Base-by-base conservation (phyloP, 1,284 basidiomycete genomes). In the Moniliophthora roreri region DNA sequence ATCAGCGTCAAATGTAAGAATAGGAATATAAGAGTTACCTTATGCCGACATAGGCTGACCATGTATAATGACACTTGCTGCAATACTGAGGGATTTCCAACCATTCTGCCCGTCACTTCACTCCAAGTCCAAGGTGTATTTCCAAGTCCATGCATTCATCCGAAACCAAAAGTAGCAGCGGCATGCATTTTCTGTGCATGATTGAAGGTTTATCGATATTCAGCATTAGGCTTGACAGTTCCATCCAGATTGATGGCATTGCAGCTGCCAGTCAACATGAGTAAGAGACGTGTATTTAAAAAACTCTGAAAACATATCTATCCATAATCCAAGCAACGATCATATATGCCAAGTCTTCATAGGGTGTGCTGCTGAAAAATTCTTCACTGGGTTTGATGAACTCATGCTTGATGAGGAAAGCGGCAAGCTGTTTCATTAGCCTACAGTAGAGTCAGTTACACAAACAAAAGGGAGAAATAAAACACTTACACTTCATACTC, bases 141-240 rank as follows among this genome's bases (percentile, higher is more conserved):
- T n/a, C n/a, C n/a, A n/a, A n/a, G n/a, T n/a, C n/a, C n/a, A n/a
- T n/a, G n/a, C n/a, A n/a, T n/a, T n/a, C n/a, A n/a, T n/a, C n/a
- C n/a, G n/a, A n/a, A n/a, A n/a, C n/a, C n/a, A n/a, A n/a, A n/a
- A n/a, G n/a, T n/a, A n/a, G n/a, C n/a, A n/a, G n/a, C n/a, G n/a
- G n/a, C 69, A 3, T 65, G 60, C 63, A 73, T 68, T 54, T 71
- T 73, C 57, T 70, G 66, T 0, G 66, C 69, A 63, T 71, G 64
- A 2, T 59, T 51, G 38, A 66, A 71, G 0, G 63, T 60, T n/a
- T 46, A 54, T 1, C 58, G 53, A 1, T 28, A 20, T n/a, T 53
- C 24, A 1, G 39, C 50, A 2, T 42, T n/a, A 4, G 59, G 53
- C 35, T 65, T 63, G 1, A 34, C 8, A 3, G 52, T 60, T 1